Evolutionary conservation across 805 yeast species (phyloP), one percentile per base, ranked within the genome.

Genomic region (Metschnikowia dekortorum): DNA sequence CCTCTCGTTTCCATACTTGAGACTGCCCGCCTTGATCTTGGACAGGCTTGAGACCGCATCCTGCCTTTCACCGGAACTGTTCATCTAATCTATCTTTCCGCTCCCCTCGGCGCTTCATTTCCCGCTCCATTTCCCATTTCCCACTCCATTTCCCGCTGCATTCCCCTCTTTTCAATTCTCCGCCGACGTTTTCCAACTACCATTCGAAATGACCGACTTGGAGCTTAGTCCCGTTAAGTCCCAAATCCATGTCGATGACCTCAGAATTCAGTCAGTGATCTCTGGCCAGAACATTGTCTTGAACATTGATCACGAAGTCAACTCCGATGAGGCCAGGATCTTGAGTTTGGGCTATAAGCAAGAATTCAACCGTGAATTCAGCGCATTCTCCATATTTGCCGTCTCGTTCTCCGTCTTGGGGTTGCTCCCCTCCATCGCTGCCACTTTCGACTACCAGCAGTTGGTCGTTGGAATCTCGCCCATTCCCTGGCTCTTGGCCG

Each of bases 341-440:
- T 61, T 79, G 58, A 81, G 83, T 8, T 66, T 83, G 59, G 87
- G 87, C 28, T 82, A 81, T 63, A 80, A 80, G 62, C 85, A 79
- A 54, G 89, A 84, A 56, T 71, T 84, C 53, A 75, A 76, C 55
- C 75, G 89, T 55, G 80, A 75, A 51, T 84, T 83, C 59, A 71
- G 79, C 13, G 65, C 83, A 16, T 69, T 80, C 63, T 78, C 84
- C 28, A 75, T 81, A 3, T 82, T 82, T 59, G 79, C 83, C 32
- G 84, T 84, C 39, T 80, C 85, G 2, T 83, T 83, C 61, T 76
- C 84, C 2, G 83, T 84, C 46, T 71, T 84, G 63, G 85, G 86
- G 11, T 72, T 83, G 47, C 74, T 85, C 60, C 84, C 86, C 9
- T 83, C 87, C 4, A 75, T 84, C 48, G 82, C 85, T 4, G 79